These are phyloP conservation scores for Calonectria hawksworthii DNA, from an alignment of 2,329 filamentous ascomycete species.

Conservation along the genomic window DNA sequence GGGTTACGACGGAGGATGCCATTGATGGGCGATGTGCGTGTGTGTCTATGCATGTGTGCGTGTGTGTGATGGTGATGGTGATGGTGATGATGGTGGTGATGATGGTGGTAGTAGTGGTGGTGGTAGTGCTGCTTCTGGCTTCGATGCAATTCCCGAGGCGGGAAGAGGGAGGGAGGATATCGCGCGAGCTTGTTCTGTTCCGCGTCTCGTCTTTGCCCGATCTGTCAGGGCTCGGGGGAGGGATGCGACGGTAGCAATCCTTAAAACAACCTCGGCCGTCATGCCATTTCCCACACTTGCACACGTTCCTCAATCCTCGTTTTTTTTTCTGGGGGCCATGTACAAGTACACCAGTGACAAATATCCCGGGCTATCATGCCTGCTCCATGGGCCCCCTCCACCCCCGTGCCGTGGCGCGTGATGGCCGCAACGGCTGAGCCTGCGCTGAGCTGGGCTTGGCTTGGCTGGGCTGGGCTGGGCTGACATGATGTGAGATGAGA, in stretches of 20 bases:
- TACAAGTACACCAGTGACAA: too few species aligned
- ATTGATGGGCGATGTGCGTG: neutral
- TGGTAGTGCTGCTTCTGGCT: too few species aligned
- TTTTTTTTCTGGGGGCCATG: too few species aligned
- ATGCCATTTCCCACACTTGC: neutral
- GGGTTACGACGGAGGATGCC: neutral
- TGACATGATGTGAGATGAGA: conserved; percentile 8
- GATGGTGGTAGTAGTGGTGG: too few species aligned
- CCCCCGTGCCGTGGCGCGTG: neutral
- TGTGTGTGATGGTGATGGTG: too few species aligned
- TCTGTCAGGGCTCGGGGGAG: neutral
- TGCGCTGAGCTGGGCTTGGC: too few species aligned
- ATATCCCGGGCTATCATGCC: too few species aligned
- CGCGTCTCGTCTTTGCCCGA: neutral
- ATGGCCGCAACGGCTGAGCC: neutral
- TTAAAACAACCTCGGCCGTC: conserved; percentile 7
- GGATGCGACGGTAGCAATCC: conserved; percentile 3
- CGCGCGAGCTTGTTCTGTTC: too few species aligned
- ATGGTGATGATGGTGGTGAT: too few species aligned
- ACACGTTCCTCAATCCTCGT: too few species aligned
- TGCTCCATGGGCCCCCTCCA: too few species aligned
- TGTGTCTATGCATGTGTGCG: too few species aligned
- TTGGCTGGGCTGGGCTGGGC: neutral
- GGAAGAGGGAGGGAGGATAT: neutral
- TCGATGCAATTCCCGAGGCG: neutral